phyloP scores from a whole-genome alignment of 352 stramenopile species.

The Pythium inflatum region DNA sequence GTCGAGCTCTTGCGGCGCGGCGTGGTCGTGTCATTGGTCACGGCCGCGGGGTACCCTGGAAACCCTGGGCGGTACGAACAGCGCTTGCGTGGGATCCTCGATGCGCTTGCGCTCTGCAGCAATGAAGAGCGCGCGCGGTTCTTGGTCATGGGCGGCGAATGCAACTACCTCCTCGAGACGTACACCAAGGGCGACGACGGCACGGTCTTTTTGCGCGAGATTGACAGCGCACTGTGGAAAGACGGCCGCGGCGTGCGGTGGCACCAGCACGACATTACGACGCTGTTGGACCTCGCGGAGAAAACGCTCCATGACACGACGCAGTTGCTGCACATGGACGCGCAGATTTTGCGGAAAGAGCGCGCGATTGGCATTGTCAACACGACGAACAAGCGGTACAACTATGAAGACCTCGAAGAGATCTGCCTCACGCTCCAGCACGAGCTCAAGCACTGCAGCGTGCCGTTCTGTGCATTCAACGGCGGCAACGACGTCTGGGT shows the following conservation, averaged over 20 bases:
- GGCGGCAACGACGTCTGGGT: constrained; percentile 96
- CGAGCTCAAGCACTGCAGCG: constrained; percentile 66
- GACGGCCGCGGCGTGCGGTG: constrained; percentile 86
- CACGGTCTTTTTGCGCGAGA: constrained; percentile 63
- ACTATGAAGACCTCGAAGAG: constrained; percentile 95
- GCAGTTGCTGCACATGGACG: constrained; percentile 82
- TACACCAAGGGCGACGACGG: constrained; percentile 48
- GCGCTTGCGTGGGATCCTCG: constrained; percentile 75
- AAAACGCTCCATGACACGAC: constrained; percentile 75
- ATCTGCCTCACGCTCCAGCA: constrained; percentile 92
- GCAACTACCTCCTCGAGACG: constrained; percentile 94
- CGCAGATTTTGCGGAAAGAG: constrained; percentile 92
- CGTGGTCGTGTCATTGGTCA: constrained; percentile 82
- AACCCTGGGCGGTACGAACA: constrained; percentile 72
- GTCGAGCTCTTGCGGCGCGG: constrained; percentile 68
- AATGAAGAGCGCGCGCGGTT: constrained; percentile 72
- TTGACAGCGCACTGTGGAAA: constrained; percentile 76
- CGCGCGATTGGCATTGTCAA: constrained; percentile 94
- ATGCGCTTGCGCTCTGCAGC: constrained; percentile 56
- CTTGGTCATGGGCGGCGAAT: constrained; percentile 96
- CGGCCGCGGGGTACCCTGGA: constrained; percentile 77
- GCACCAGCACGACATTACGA: constrained; percentile 75
- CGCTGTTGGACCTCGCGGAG: constrained; percentile 87
- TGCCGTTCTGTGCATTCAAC: constrained; percentile 97
- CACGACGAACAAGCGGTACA: constrained; percentile 74